Evolutionary conservation across 1,284 basidiomycete species (phyloP), one percentile per base, ranked within the genome.

Genomic region (Cryptococcus sp.): DNA sequence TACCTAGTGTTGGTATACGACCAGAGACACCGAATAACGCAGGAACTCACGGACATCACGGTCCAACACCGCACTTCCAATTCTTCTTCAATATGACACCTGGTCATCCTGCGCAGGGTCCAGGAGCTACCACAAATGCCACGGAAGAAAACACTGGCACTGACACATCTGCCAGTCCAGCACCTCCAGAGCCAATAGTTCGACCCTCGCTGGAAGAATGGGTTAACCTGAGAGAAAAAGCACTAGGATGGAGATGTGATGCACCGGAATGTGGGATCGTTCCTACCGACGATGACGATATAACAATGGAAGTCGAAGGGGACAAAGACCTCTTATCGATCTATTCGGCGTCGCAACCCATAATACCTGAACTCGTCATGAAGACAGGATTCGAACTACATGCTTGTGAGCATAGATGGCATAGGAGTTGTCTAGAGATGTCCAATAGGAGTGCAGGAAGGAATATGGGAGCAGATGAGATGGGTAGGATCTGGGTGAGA

Each of bases 201-300:
- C 59, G 62, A 4, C 61, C 68, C 51, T 60, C 65, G 0, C 64
- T 74, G 5, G 65, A 68, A 36, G 60, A 52, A 38, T 74, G 72
- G 72, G 67, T 68, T 1, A 53, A 57, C 41, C 63, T 65, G 36
- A 60, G 65, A 11, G 72, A 74, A 55, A 65, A 62, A 53, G 55
- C 53, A 4, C 58, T 74, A 4, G 72, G 72, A n/a, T 73, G 71
- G 71, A 60, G 71, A 31, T 74, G 72, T 50, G 71, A 74, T 56
- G 68, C 67, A 0, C 58, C 64, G 23, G 66, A 67, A 51, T 74
- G 72, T 54, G 53, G 57, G 3, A 51, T 66, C 11, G 69, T 66
- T 0, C 67, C 67, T 0, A 52, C 57, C 2, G 51, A 58, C 1
- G 60, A 61, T 7, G 50, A 54, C 14, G 57, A 61, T 13, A 57